Base-by-base conservation (phyloP, 345 rosid genomes). In the Gossypium herbaceum region DNA sequence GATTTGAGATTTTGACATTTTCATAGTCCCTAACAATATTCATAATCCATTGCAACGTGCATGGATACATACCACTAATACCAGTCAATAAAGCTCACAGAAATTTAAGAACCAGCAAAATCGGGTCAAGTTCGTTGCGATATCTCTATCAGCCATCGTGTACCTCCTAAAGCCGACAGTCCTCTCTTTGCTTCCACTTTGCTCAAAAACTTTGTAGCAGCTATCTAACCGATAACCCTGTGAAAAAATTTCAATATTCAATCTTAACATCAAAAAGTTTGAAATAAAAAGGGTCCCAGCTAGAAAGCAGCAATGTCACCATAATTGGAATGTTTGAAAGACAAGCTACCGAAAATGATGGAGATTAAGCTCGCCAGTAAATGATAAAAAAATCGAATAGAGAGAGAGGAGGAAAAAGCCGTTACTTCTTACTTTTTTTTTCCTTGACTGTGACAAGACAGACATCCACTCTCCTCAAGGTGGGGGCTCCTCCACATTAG, bases 391-490 rank as follows among this genome's bases (percentile, higher is more conserved):
- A 60, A 24, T 17, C 29, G 19, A 27, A n/a, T 5, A 11, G 24
- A 24, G 52, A 77, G 75, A 27, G 29, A 52, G 67, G 59, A 74
- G 75, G 68, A 73, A 24, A 70, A 74, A 82, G 75, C 79, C 76
- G 43, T 70, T 78, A 13, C 72, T 73, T 59, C 80, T 82, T 69
- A 76, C 85, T 84, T 82, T 34, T 34, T 34, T 34, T 34, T 82
- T 78, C 72, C 60, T 73, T 79, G 89, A 81, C 77, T 68, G 62
- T 22, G 75, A 84, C 84, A 76, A 76, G 75, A 77, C 72, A 57
- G 82, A 78, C 79, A 78, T 82, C 87, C 85, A 84, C 83, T 83
- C 83, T 83, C 85, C 80, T 73, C 58, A 77, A 67, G 71, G 83
- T 79, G 67, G 82, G 87, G 80, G 41, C 41, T 34, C 72, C 77